These are phyloP conservation scores for Cerrena zonata DNA, from an alignment of 1,284 basidiomycete genomes.

Conservation along the genomic window DNA sequence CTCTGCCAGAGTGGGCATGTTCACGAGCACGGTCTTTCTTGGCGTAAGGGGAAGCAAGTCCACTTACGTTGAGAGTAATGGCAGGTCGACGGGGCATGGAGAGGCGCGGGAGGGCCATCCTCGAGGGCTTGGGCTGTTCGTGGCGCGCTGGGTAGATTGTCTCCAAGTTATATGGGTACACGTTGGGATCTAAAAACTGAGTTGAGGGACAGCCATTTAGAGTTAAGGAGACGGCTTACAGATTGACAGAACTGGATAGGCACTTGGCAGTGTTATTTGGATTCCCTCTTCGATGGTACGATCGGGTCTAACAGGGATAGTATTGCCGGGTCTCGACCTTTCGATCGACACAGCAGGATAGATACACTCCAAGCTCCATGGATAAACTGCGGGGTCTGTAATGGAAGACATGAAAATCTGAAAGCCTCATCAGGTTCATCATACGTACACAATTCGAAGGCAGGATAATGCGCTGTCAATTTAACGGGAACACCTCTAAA, in stretches of 20 bases:
- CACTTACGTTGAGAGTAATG: neutral
- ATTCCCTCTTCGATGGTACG: neutral
- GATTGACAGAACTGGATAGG: neutral
- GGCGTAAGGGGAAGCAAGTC: neutral
- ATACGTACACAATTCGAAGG: constrained; percentile 13
- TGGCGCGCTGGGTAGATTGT: constrained; percentile 6
- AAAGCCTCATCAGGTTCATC: neutral
- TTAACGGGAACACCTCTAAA: neutral
- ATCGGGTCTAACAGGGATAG: neutral
- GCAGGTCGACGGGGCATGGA: neutral
- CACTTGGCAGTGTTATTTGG: neutral
- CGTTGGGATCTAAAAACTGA: constrained; percentile 1
- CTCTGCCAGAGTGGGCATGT: neutral
- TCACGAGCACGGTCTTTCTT: neutral
- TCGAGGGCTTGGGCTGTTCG: neutral
- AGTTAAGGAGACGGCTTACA: neutral
- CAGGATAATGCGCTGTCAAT: constrained; percentile 7
- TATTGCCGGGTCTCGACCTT: no score
- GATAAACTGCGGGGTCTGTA: constrained; percentile 11
- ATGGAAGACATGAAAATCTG: neutral
- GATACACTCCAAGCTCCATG: neutral
- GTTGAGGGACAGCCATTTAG: neutral
- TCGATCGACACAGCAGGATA: neutral
- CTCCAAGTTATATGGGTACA: constrained; percentile 14
- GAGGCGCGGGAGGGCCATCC: neutral